phyloP scores from a whole-genome alignment of 257 asterid species.

The Mitragyna speciosa region DNA sequence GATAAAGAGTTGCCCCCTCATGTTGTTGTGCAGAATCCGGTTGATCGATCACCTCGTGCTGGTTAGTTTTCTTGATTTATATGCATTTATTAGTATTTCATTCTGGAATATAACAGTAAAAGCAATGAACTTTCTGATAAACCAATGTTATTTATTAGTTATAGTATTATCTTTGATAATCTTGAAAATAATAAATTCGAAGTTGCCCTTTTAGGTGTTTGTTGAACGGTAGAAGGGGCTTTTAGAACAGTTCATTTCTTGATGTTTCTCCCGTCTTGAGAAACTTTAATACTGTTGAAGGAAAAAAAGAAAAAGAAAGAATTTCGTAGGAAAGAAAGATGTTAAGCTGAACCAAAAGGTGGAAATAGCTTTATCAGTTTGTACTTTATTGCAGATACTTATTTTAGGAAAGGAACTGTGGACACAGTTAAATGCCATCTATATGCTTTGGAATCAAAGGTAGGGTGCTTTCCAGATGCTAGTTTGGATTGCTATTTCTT shows the following conservation, averaged over 20 bases:
- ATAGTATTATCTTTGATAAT: background rate
- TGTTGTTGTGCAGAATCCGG: constrained; percentile 84
- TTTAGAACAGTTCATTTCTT: no score
- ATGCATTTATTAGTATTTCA: background rate
- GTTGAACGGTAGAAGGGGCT: no score
- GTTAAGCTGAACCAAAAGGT: background rate
- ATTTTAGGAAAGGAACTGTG: constrained; percentile 87
- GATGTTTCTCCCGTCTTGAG: background rate
- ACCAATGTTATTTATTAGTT: background rate
- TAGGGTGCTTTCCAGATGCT: constrained; percentile 22
- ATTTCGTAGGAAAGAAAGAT: background rate
- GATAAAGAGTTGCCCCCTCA: constrained; percentile 72
- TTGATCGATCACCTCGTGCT: constrained; percentile 58
- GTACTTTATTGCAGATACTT: constrained; percentile 55
- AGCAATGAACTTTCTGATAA: background rate
- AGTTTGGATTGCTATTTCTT: constrained; percentile 4
- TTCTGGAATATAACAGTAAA: background rate
- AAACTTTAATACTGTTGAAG: background rate
- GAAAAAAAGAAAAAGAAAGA: background rate
- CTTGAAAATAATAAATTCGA: no score
- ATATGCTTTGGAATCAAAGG: constrained; percentile 71
- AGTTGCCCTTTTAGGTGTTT: no score
- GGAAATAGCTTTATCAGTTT: background rate
- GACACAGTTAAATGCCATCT: constrained; percentile 65
- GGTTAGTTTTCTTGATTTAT: constrained; percentile 39